Percentiles rank a stretch among this genome's conserved stretches.
Conservation (phyloP, 768 basidiomycete species). For the Psilocybe tampanensis region DNA sequence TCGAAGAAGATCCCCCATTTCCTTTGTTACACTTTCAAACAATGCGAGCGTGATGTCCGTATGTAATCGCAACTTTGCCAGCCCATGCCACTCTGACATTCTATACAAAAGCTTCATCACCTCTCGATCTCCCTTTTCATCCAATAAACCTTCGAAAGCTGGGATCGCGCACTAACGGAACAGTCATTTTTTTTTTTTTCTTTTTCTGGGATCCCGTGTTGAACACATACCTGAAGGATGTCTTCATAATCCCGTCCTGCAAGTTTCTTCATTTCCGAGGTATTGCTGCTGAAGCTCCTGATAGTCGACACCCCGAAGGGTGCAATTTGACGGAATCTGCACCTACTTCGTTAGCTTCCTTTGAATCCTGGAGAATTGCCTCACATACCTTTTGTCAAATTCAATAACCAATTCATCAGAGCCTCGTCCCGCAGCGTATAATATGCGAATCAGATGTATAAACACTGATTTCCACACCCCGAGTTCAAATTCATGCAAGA, state of each 20-base stretch:
- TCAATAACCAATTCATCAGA: slow-evolving; percentile 23
- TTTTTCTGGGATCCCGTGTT: not conserved
- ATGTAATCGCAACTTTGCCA: slow-evolving; percentile 36
- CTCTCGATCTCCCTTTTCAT: slow-evolving; percentile 16
- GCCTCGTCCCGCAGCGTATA: slow-evolving; percentile 24
- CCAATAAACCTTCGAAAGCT: slow-evolving; percentile 39
- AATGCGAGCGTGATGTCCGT: slow-evolving; percentile 25
- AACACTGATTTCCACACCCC: slow-evolving; percentile 42
- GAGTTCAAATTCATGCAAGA: slow-evolving; percentile 41
- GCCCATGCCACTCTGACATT: slow-evolving; percentile 34
- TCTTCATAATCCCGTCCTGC: slow-evolving; percentile 45
- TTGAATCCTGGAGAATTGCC: no score
- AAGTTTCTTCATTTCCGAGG: slow-evolving; percentile 35
- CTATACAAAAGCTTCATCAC: slow-evolving; percentile 27
- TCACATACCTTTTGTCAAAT: slow-evolving; percentile 34
- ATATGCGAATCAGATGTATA: slow-evolving; percentile 36
- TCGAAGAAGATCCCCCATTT: slow-evolving; percentile 31
- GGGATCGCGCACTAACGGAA: slow-evolving; percentile 31
- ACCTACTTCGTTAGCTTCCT: no score
- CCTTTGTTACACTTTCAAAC: slow-evolving; percentile 26
- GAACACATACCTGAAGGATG: slow-evolving; percentile 39
- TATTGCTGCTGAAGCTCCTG: slow-evolving; percentile 33
- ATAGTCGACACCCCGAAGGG: slow-evolving; percentile 37
- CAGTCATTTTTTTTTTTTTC: not conserved
- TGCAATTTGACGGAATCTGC: slow-evolving; percentile 28